Percentiles rank a stretch among this genome's conserved stretches.
Conservation (phyloP, 2,329 filamentous ascomycete genomes). For the Dactylellina leptospora region DNA sequence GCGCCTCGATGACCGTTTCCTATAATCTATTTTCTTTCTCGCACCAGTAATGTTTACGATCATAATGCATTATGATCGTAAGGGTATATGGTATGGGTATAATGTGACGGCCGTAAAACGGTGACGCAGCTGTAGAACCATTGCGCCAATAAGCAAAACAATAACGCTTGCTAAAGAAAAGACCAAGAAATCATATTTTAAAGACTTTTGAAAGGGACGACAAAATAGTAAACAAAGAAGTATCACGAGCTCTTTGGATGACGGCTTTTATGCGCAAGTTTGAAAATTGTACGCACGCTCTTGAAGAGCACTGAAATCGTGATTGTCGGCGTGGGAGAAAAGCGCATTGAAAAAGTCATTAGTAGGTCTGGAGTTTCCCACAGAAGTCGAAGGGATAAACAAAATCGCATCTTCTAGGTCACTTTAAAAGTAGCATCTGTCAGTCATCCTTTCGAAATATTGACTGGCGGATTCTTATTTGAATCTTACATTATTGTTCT, state of each 20-base stretch:
- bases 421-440: conserved; percentile 12
- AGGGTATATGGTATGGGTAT: conserved; percentile 20
- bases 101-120: conserved; percentile 23
- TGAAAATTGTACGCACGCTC: conserved; percentile 19
- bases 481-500: conserved; percentile 12
- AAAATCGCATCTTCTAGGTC: conserved; percentile 25
- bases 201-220: too few relatives aligned
- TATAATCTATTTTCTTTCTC: conserved; percentile 3
- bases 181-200: too few relatives aligned
- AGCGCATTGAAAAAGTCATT: conserved; percentile 30
- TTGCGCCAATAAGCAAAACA: conserved; percentile 1
- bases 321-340: background rate
- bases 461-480: background rate
- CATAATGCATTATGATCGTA: too few relatives aligned
- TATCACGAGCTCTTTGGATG: background rate
- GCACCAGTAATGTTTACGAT: conserved; percentile 1
- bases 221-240: too few relatives aligned
- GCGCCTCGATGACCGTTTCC: background rate
- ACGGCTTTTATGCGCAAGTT: conserved; percentile 18
- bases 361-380: background rate
- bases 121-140: conserved; percentile 1
- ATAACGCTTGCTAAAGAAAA: conserved; percentile 12
- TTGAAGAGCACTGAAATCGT: conserved; percentile 10
- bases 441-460: too few relatives aligned
- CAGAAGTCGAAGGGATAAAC: conserved; percentile 1